phyloP scores from a whole-genome alignment of 176 grass and related monocot genomes.

The Rhynchospora pubera region DNA sequence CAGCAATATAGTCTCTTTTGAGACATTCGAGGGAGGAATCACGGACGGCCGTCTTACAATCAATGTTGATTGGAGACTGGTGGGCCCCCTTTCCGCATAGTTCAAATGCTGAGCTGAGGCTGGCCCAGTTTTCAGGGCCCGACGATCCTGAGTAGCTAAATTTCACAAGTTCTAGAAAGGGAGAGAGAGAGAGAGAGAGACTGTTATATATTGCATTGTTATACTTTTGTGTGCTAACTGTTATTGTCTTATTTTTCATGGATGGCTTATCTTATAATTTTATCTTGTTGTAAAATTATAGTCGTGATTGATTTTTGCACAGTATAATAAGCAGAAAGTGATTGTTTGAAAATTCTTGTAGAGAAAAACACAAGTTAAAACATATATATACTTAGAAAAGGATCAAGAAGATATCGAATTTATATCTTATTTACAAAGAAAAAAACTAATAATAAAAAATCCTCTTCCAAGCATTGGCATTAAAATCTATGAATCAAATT shows the following conservation, averaged over 20 bases:
- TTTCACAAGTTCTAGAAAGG: background rate
- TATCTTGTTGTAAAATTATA: background rate
- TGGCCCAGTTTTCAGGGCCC: constrained; percentile 60
- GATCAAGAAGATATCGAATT: background rate
- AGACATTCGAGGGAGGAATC: constrained; percentile 16
- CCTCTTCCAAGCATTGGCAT: background rate
- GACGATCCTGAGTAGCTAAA: constrained; percentile 18
- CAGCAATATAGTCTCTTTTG: constrained; percentile 29
- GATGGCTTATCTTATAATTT: background rate
- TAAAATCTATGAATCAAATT: background rate
- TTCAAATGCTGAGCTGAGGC: constrained; percentile 36
- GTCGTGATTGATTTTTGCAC: background rate
- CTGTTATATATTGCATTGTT: background rate
- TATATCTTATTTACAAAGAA: background rate
- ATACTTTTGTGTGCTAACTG: background rate
- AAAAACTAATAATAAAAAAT: background rate
- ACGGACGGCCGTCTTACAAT: constrained; percentile 6
- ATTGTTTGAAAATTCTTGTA: background rate
- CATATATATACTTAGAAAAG: background rate
- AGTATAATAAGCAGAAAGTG: background rate
- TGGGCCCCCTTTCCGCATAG: constrained; percentile 34
- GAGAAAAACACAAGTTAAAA: background rate
- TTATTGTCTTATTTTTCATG: background rate
- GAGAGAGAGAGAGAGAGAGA: background rate
- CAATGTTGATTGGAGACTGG: constrained; percentile 77